Percentiles rank a stretch among this genome's conserved stretches.
Evolutionary conservation across 2,329 filamentous ascomycete species (phyloP).

Genomic region (Fusarium sp.): DNA sequence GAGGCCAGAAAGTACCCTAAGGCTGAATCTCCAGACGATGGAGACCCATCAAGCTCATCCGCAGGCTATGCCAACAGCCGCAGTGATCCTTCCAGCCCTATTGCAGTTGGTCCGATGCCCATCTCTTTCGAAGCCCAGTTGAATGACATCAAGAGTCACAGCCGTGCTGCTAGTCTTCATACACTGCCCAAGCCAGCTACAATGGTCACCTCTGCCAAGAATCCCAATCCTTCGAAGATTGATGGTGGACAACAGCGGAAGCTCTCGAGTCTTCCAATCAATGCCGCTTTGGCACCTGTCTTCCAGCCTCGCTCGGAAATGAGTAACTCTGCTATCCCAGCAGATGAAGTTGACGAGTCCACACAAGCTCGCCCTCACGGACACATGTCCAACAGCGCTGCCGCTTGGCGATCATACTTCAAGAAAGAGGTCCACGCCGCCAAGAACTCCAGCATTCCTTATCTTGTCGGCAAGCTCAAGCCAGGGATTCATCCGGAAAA

Average conservation of each 20-base stretch:
- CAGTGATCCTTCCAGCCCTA: conserved; percentile 13
- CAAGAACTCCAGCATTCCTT: conserved; percentile 55
- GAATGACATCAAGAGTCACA: conserved; percentile 23
- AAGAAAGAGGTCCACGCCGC: conserved; percentile 37
- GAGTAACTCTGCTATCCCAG: conserved; percentile 31
- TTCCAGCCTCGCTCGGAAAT: conserved; percentile 59
- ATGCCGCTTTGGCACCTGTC: conserved; percentile 63
- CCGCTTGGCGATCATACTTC: conserved; percentile 44
- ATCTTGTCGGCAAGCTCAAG: conserved; percentile 68
- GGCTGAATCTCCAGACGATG: conserved; percentile 45
- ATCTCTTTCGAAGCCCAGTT: conserved; percentile 17
- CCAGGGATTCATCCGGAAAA: conserved; percentile 58
- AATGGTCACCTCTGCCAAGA: conserved; percentile 35
- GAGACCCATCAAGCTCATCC: conserved; percentile 30
- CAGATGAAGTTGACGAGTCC: conserved; percentile 23
- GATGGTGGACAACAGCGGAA: conserved; percentile 52
- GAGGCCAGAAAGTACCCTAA: conserved; percentile 61
- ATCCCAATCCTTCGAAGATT: conserved; percentile 33
- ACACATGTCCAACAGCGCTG: conserved; percentile 26
- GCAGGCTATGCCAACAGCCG: conserved; percentile 11
- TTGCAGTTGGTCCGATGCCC: background rate
- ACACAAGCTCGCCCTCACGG: conserved; percentile 15
- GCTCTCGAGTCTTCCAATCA: conserved; percentile 57
- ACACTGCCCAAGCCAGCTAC: conserved; percentile 50
- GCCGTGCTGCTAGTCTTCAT: conserved; percentile 43